Evolutionary conservation across 768 basidiomycete genomes (phyloP).

Genomic region (Lentinula sp.): DNA sequence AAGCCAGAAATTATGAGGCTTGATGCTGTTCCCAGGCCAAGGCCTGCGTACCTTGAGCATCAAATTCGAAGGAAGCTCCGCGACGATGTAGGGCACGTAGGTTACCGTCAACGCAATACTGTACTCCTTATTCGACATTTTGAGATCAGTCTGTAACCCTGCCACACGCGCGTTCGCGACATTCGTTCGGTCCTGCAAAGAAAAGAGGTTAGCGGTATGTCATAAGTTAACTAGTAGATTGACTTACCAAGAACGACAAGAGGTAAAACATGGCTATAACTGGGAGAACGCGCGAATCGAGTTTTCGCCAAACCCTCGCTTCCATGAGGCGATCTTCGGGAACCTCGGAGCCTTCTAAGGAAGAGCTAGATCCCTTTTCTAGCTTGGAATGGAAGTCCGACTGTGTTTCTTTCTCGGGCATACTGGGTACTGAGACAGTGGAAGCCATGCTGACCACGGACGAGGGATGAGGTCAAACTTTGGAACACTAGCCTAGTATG

Average conservation of each 20-base stretch:
- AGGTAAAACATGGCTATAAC: slow-evolving; percentile 29
- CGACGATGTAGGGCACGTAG: slow-evolving; percentile 48
- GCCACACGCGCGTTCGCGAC: slow-evolving; percentile 55
- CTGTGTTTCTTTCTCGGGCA: neutral
- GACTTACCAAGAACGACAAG: slow-evolving; percentile 43
- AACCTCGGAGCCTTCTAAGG: neutral
- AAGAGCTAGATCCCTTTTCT: neutral
- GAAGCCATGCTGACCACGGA: neutral
- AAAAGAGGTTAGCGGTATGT: neutral
- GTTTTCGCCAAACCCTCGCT: slow-evolving; percentile 24
- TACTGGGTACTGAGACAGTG: neutral
- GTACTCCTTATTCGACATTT: slow-evolving; percentile 44
- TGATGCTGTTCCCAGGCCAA: neutral
- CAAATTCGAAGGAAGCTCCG: slow-evolving; percentile 58
- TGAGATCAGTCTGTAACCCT: slow-evolving; percentile 48
- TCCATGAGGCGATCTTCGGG: slow-evolving; percentile 13
- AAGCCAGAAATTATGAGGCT: neutral
- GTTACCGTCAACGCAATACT: slow-evolving; percentile 43
- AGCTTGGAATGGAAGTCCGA: neutral
- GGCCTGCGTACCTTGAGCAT: slow-evolving; percentile 38
- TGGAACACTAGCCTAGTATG: neutral
- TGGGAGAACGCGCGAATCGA: slow-evolving; percentile 29
- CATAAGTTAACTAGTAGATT: neutral
- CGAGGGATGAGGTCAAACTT: neutral
- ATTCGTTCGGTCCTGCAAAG: slow-evolving; percentile 42